Evolutionary conservation across 192 early-diverging fungal species (phyloP).

Genomic region (Gigaspora rosea): DNA sequence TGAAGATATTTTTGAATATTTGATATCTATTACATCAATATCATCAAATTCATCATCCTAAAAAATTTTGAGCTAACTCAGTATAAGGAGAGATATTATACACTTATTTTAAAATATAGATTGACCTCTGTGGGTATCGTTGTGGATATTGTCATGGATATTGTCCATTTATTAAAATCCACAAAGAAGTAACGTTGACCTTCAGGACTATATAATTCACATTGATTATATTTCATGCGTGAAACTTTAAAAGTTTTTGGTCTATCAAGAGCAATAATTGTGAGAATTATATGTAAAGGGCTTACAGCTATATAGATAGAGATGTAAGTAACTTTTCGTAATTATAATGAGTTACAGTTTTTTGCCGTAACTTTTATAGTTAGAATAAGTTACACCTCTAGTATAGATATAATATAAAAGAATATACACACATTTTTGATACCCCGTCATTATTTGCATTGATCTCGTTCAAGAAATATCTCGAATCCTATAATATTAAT

Average conservation of each 20-base stretch:
- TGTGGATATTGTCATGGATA: slow-evolving; percentile 1
- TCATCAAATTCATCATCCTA: slow-evolving; percentile 6
- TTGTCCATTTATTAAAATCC: slow-evolving; percentile 28
- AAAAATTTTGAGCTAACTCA: not conserved
- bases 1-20: slow-evolving; percentile 20
- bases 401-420: not conserved
- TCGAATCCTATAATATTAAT: slow-evolving; percentile 3
- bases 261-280: not conserved
- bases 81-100: no score
- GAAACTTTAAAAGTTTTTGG: slow-evolving; percentile 13
- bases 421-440: slow-evolving; percentile 3
- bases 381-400: no score
- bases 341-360: no score
- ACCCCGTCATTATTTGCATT: slow-evolving; percentile 18
- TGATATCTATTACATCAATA: slow-evolving; percentile 13
- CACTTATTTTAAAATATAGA: no score
- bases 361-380: no score
- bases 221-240: slow-evolving; percentile 19
- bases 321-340: no score
- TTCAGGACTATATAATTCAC: slow-evolving; percentile 10
- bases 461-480: slow-evolving; percentile 9
- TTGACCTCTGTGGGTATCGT: no score
- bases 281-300: not conserved
- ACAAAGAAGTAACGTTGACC: slow-evolving; percentile 19
- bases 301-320: not conserved